phyloP scores from a whole-genome alignment of 306 rosid species.

The Sicyos baderoa region DNA sequence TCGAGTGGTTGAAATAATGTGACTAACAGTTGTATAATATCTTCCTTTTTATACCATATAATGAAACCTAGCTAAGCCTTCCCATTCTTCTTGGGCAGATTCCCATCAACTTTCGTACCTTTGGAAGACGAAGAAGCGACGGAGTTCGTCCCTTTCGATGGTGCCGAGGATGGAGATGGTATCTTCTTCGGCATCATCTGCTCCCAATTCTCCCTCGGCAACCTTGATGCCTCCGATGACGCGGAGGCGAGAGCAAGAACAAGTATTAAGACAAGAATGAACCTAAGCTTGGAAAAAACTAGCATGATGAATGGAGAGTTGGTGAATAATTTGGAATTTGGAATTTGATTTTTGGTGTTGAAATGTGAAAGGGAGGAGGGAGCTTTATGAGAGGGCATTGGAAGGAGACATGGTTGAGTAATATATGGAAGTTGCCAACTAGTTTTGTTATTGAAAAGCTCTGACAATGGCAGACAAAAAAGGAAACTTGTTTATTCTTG shows the following conservation, averaged over 20 bases:
- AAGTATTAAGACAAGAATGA: conserved; percentile 35
- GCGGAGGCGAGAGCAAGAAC: conserved; percentile 30
- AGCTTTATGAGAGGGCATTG: conserved; percentile 38
- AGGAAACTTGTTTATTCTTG: not conserved
- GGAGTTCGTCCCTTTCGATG: conserved; percentile 70
- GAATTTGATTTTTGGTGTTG: not conserved
- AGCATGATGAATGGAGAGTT: conserved; percentile 29
- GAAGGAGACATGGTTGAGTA: conserved; percentile 63
- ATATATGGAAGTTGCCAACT: conserved; percentile 65
- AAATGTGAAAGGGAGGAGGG: not conserved
- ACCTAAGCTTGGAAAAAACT: conserved; percentile 40
- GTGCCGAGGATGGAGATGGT: conserved; percentile 69
- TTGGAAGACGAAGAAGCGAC: conserved; percentile 27
- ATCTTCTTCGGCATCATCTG: conserved; percentile 95
- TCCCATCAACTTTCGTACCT: conserved; percentile 25
- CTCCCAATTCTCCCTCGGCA: conserved; percentile 46
- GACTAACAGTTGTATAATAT: no score
- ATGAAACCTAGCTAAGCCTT: conserved; percentile 35
- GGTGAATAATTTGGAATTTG: no score
- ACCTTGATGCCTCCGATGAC: conserved; percentile 58
- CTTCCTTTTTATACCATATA: not conserved
- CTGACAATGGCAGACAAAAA: conserved; percentile 72
- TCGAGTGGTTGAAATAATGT: no score
- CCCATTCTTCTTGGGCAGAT: conserved; percentile 41
- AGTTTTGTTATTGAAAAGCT: conserved; percentile 51